Conservation (phyloP, 2,329 filamentous ascomycete genomes). For the Bipolaris victoriae region DNA sequence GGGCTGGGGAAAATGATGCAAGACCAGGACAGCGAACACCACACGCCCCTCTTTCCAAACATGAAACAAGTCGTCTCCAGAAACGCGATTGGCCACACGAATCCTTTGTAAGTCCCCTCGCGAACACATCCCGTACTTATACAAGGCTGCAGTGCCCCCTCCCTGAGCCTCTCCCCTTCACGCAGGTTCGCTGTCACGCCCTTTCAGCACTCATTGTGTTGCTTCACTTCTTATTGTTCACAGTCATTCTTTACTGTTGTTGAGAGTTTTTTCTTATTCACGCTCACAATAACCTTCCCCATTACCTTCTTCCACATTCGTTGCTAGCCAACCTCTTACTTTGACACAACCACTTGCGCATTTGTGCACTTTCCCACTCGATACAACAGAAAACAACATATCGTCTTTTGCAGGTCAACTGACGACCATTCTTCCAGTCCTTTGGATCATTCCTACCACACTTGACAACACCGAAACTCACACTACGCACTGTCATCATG, state of each 20-base stretch:
- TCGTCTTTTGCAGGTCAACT: constrained; percentile 40
- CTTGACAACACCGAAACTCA: constrained; percentile 23
- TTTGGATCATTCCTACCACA: constrained; percentile 23
- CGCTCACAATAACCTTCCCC: constrained; percentile 19
- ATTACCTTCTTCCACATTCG: constrained; percentile 18
- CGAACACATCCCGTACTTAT: constrained; percentile 37
- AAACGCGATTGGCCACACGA: constrained; percentile 39
- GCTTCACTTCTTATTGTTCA: constrained; percentile 38
- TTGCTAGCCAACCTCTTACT: constrained; percentile 29
- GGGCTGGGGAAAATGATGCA: constrained; percentile 29
- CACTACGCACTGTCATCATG: constrained; percentile 42
- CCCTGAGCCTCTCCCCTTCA: constrained; percentile 32
- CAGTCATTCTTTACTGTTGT: constrained; percentile 42
- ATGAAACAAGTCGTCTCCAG: constrained; percentile 46
- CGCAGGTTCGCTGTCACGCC: constrained; percentile 41
- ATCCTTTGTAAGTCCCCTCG: constrained; percentile 39
- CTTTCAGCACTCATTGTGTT: constrained; percentile 36
- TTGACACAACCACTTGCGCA: constrained; percentile 16
- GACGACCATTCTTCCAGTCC: constrained; percentile 33
- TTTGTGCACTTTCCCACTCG: constrained; percentile 13
- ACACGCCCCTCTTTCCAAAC: constrained; percentile 36
- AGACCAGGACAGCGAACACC: constrained; percentile 37
- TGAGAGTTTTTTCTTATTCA: constrained; percentile 16
- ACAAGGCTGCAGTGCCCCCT: constrained; percentile 30
- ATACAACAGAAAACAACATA: constrained; percentile 20